Percentiles rank a stretch among this genome's conserved stretches.
Conservation (phyloP, 2,329 filamentous ascomycete species). For the Aureobasidium sp. region DNA sequence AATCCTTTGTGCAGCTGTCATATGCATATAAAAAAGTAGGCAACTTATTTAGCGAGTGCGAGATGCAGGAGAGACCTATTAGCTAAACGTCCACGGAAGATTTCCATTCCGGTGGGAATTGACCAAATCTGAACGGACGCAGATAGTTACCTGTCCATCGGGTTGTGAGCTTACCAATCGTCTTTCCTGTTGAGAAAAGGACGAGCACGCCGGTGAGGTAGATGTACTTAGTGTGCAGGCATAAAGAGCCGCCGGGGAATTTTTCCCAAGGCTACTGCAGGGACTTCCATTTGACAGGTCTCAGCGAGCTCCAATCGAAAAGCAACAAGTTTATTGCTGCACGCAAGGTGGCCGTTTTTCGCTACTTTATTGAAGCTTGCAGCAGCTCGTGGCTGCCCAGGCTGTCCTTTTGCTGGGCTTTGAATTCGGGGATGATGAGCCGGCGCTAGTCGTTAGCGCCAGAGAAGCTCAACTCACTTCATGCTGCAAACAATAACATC, state of each 20-base stretch:
- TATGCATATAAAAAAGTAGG: not conserved
- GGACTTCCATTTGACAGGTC: not conserved
- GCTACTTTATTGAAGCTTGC: not conserved
- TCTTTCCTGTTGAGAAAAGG: not conserved
- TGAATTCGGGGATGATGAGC: not conserved
- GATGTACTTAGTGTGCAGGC: not conserved
- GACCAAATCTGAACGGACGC: not conserved
- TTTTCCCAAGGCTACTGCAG: not conserved
- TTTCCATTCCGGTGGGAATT: not conserved
- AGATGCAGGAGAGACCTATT: too few species aligned
- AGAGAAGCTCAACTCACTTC: not conserved
- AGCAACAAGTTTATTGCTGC: not conserved
- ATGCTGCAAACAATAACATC: not conserved
- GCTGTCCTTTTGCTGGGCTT: not conserved
- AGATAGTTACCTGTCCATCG: not conserved
- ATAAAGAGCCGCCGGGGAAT: not conserved
- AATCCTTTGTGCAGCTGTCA: not conserved
- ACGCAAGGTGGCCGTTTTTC: not conserved
- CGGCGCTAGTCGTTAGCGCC: not conserved
- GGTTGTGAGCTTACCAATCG: not conserved
- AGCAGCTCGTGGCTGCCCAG: not conserved
- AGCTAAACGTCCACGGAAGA: not conserved
- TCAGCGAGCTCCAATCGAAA: too few species aligned
- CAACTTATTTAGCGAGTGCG: too few species aligned
- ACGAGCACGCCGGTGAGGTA: not conserved